Base-by-base conservation (phyloP, 345 rosid genomes). In the Populus ilicifolia region DNA sequence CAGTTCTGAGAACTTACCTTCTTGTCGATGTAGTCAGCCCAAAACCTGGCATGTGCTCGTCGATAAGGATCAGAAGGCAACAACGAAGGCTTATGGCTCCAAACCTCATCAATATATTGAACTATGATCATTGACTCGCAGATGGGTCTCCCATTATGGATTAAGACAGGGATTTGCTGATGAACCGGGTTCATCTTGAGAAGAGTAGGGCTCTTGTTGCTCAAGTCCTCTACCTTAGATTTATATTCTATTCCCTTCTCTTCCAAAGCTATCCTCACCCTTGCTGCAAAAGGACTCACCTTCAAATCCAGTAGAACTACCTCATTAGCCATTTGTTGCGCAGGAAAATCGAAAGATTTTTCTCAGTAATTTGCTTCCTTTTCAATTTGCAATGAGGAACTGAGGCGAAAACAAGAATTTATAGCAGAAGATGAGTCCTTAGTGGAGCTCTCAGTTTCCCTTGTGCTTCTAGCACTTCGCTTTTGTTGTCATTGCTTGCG, bases 21-120 rank as follows among this genome's bases (percentile, higher is more conserved):
- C 21, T 50, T 78, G 52, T 66, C 72, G 25, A 72, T 41, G 6
- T 50, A 67, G 68, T 79, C 81, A n/a, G 77, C 77, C 77, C 81
- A 79, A 44, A 79, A 68, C 68, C 77, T 67, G 23, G 81, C 77
- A 12, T 73, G 77, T n/a, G 81, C 50, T 41, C 69, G 36, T 43
- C 41, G 61, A 21, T 67, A 68, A 21, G 81, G 70, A 59, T 79
- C 69, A 29, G 74, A 52, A 17, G 77, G 81, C 54, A 78, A 61
- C 33, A 74, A 6, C 11, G 77, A 69, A 39, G 74, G 33, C 16
- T 25, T 67, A 30, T 67, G 21, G 48, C 12, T 67, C 81, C 81
- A 73, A 7, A 36, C 69, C 64, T 79, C 77, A 30, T 73, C 77
- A 56, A 73, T 59, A 16, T 73, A 79, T 16, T 79, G 69, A 33